These are phyloP conservation scores for Fusarium sp. DNA, from an alignment of 2,329 filamentous ascomycete species.

Conservation along the genomic window DNA sequence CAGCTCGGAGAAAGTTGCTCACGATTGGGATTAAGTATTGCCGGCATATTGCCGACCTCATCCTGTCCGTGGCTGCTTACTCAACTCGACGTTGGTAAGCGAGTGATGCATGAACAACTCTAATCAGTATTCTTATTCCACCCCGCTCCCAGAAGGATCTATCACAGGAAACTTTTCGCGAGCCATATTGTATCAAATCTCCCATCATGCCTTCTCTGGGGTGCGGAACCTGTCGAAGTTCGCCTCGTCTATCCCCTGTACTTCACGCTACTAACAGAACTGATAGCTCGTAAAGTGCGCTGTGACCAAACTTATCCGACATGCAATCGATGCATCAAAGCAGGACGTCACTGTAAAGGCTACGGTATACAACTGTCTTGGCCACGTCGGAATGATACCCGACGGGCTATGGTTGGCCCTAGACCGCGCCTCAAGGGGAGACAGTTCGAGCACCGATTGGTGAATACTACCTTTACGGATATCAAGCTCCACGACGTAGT, in stretches of 20 bases:
- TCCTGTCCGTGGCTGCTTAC: background rate
- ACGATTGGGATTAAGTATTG: background rate
- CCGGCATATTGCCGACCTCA: background rate
- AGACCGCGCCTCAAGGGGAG: background rate
- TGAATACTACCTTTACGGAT: conserved; percentile 26
- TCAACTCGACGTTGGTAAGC: background rate
- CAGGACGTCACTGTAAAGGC: conserved; percentile 16
- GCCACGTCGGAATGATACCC: conserved; percentile 21
- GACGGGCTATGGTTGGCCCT: conserved; percentile 22
- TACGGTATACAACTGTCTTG: conserved; percentile 35
- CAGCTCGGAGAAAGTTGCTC: conserved; percentile 12
- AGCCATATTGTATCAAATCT: background rate
- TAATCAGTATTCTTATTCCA: background rate
- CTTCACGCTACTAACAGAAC: background rate
- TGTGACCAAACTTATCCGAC: conserved; percentile 28
- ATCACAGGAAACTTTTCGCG: conserved; percentile 6
- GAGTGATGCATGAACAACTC: background rate
- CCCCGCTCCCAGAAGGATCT: accelerated
- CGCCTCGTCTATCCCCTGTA: background rate
- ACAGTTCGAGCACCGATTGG: background rate
- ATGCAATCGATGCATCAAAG: conserved; percentile 19
- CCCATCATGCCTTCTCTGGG: conserved; percentile 12
- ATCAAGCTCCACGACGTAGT: conserved; percentile 24
- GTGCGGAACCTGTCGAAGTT: conserved; percentile 34
- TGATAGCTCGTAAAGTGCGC: conserved; percentile 32